Evolutionary conservation across 2,329 filamentous ascomycete genomes (phyloP), one percentile per base, ranked within the genome.

Genomic region (Curvularia sp.): DNA sequence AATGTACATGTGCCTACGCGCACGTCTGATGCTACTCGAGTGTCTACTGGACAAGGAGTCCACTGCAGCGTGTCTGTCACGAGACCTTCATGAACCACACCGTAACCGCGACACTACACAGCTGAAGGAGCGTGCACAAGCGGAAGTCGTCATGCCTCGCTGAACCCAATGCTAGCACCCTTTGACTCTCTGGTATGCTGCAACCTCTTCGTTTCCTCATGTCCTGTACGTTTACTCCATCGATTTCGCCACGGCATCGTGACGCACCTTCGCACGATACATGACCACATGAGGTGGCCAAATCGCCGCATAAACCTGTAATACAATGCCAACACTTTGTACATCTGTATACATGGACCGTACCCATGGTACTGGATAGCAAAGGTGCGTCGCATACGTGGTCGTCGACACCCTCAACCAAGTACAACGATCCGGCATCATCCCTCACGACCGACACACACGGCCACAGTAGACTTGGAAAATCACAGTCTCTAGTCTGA

Each of bases 121-220:
- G 23, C 1, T 36, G 30, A 8, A 52, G 23, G 30, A 39, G 32
- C 12, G n/a, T 38, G 28, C 12, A 10, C 23, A 21, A 38, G 12
- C 27, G 27, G 9, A n/a, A 38, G 12, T 25, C 9, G 25, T 13
- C 21, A 21, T 5, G 13, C 28, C 3, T 27, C 13, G 18, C 28
- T 15, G 25, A n/a, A 36, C n/a, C 46, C 25, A 55, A 27, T 28
- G 45, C 39, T 19, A 39, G 7, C 32, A n/a, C 19, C 10, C 18
- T 52, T 52, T 18, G 38, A 27, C 43, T 32, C n/a, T n/a, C 32
- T 38, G 15, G n/a, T 46, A 23, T 46, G 12, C 21, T 50, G n/a
- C 42, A 48, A 12, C 30, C 27, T 49, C 21, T 27, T 15, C 15
- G n/a, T 38, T 38, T 19, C 32, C 25, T 38, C 32, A 6, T 25